These are phyloP conservation scores for Inosperma sp. DNA, from an alignment of 768 basidiomycete genomes.

Conservation along the genomic window DNA sequence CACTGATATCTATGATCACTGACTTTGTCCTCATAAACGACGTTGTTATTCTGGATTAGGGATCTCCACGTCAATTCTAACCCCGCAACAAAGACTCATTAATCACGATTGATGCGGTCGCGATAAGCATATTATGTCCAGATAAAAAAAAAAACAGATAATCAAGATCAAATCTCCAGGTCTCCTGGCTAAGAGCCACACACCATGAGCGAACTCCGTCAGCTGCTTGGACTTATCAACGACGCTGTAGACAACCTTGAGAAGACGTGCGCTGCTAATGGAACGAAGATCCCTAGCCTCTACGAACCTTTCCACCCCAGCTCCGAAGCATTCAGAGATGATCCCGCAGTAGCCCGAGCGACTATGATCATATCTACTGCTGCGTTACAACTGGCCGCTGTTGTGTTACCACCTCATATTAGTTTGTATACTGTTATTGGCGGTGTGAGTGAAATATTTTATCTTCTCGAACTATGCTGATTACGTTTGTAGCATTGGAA, in stretches of 20 bases:
- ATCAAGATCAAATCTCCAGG: too few species aligned
- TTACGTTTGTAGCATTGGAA: conserved; percentile 21
- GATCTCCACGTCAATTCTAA: too few species aligned
- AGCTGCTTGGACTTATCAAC: too few species aligned
- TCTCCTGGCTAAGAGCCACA: too few species aligned
- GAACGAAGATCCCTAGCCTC: conserved; percentile 23
- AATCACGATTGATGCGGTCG: too few species aligned
- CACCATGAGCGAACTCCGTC: too few species aligned
- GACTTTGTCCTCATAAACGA: too few species aligned
- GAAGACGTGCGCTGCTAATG: conserved; percentile 15
- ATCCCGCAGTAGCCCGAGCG: conserved; percentile 27
- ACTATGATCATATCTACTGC: conserved; percentile 30
- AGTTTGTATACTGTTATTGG: conserved; percentile 18
- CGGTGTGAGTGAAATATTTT: conserved; percentile 20
- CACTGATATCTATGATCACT: too few species aligned
- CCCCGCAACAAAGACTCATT: too few species aligned
- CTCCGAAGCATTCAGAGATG: conserved; percentile 26
- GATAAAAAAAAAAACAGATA: too few species aligned
- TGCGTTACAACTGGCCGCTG: conserved; percentile 30
- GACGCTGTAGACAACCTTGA: conserved; percentile 22
- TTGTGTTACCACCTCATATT: conserved; percentile 24
- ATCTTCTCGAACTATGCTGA: conserved; percentile 9
- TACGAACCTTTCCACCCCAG: conserved; percentile 23
- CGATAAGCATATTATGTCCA: too few species aligned
- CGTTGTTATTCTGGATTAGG: too few species aligned